Percentiles rank a stretch among this genome's conserved stretches.
Conservation (phyloP, 768 basidiomycete species). For the Boletus rubroflammeus region DNA sequence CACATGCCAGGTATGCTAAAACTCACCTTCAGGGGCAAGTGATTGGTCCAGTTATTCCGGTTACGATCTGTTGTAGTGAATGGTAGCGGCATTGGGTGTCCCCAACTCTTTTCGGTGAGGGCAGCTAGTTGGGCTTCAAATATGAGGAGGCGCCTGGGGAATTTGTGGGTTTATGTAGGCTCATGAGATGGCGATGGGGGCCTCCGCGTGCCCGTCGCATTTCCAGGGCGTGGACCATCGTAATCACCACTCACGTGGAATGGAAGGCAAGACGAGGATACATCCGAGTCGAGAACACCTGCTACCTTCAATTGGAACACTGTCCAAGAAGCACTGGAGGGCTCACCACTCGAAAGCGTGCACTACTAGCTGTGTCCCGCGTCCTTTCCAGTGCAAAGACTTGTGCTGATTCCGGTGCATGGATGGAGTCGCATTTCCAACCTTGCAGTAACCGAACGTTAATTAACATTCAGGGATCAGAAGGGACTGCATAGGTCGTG, state of each 20-base stretch:
- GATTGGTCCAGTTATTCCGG: conserved; percentile 42
- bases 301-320: neutral
- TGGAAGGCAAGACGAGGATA: conserved; percentile 8
- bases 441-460: conserved; percentile 2
- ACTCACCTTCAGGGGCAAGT: conserved; percentile 52
- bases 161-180: conserved; percentile 26
- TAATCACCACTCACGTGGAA: conserved; percentile 18
- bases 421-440: conserved; percentile 2
- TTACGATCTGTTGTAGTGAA: conserved; percentile 15
- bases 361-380: conserved; percentile 6
- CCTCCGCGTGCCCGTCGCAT: conserved; percentile 26
- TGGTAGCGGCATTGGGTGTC: conserved; percentile 21
- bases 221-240: conserved; percentile 20
- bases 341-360: neutral
- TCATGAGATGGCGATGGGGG: conserved; percentile 10
- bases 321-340: conserved; percentile 2
- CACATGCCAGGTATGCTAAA: neutral
- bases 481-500: conserved; percentile 7
- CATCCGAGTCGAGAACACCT: neutral
- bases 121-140: conserved; percentile 11
- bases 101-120: neutral
- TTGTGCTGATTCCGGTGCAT: neutral
- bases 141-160: conserved; percentile 8
- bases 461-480: conserved; percentile 2
- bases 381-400: conserved; percentile 7